Conservation (phyloP, 176 grass and related monocot species). For the Raddia distichophylla region DNA sequence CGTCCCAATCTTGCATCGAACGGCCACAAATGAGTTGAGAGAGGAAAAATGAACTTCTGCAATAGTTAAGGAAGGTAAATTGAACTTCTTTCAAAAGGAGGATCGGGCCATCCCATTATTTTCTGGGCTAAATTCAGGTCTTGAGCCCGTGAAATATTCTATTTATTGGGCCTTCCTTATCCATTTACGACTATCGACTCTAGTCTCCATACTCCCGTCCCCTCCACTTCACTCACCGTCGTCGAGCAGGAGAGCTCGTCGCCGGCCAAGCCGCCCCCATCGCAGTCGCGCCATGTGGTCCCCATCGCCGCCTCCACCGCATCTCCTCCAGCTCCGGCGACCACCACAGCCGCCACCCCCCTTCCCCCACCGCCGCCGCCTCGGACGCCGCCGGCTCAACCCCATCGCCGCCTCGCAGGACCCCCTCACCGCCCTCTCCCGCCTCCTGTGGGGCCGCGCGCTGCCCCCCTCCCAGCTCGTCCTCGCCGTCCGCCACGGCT, state of each 20-base stretch:
- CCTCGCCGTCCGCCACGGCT: conserved; percentile 57
- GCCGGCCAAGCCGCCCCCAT: neutral
- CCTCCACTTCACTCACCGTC: neutral
- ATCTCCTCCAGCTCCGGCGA: conserved; percentile 14
- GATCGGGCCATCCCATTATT: neutral
- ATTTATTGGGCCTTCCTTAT: neutral
- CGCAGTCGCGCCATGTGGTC: conserved; percentile 44
- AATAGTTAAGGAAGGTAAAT: too few relatives aligned
- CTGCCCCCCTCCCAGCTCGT: conserved; percentile 62
- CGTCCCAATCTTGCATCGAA: too few relatives aligned
- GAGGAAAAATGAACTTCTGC: too few relatives aligned
- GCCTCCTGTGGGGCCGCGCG: conserved; percentile 57
- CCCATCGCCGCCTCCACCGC: conserved; percentile 19
- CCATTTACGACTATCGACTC: neutral
- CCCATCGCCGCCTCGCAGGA: conserved; percentile 41
- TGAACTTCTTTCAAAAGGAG: too few relatives aligned
- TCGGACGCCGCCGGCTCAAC: neutral
- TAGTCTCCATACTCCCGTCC: neutral
- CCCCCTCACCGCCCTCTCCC: conserved; percentile 49
- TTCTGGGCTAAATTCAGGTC: too few relatives aligned
- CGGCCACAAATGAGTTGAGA: too few relatives aligned
- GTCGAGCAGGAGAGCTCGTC: neutral
- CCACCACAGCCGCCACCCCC: neutral
- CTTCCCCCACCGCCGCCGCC: neutral
- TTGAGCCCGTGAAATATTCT: neutral